A percentile compares a stretch with the other conserved stretches of the same genome.
Conservation (phyloP, 192 early-diverging fungal genomes). For the Paraglomus occultum region DNA sequence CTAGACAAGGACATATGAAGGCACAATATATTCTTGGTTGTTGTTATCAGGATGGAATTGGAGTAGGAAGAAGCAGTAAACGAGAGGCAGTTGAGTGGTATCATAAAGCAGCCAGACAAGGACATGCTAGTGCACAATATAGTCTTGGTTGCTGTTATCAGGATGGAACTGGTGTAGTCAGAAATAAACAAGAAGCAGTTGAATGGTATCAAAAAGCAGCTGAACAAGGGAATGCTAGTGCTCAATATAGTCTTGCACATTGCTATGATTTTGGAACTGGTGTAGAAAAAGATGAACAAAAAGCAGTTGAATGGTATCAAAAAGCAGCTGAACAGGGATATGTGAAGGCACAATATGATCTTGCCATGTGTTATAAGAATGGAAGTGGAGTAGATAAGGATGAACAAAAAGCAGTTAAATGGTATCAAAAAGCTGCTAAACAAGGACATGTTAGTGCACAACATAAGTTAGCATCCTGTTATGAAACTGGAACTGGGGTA, state of each 20-base stretch:
- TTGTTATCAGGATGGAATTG: constrained; percentile 76
- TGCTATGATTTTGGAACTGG: too few relatives aligned
- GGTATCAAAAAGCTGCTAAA: constrained; percentile 51
- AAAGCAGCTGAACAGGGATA: too few relatives aligned
- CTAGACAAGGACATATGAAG: constrained; percentile 29
- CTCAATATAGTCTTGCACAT: too few relatives aligned
- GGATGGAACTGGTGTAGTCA: constrained; percentile 30
- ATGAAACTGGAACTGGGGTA: too few relatives aligned
- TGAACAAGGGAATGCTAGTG: constrained; percentile 17
- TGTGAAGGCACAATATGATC: background rate
- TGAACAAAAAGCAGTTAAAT: constrained; percentile 38
- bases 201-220: constrained; percentile 56
- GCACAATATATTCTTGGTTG: constrained; percentile 48
- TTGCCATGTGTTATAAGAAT: constrained; percentile 44
- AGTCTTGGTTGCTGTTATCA: constrained; percentile 42
- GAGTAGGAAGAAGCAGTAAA: constrained; percentile 45
- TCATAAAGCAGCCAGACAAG: constrained; percentile 49
- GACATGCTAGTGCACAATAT: constrained; percentile 45
- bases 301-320: constrained; percentile 38
- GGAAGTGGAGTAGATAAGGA: constrained; percentile 31
- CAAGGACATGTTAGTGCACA: constrained; percentile 17
- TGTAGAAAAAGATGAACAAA: constrained; percentile 35
- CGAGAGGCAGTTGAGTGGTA: constrained; percentile 29
- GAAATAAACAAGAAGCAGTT: constrained; percentile 36
- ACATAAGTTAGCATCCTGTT: too few relatives aligned